Evolutionary conservation across 2,329 filamentous ascomycete species (phyloP).

Genomic region (Colletotrichum agaves): DNA sequence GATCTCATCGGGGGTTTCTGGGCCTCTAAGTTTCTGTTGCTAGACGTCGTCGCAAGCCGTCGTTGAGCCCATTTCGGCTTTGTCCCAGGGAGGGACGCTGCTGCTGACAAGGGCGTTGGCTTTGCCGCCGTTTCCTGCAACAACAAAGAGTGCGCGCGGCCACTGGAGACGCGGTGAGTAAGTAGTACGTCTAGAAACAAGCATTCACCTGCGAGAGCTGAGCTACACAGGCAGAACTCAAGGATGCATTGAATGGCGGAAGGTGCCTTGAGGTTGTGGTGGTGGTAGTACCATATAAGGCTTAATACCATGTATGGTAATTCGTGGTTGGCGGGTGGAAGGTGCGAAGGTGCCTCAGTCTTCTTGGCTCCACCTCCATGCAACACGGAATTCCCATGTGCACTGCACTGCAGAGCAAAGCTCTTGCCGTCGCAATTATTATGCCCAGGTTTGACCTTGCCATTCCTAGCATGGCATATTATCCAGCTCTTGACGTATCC

Average conservation of each 20-base stretch:
- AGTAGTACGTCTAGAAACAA: conserved; percentile 5
- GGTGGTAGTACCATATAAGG: too few relatives aligned
- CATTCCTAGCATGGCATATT: conserved; percentile 5
- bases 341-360: neutral
- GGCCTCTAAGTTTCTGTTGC: neutral
- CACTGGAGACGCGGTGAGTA: conserved; percentile 1
- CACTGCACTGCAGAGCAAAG: neutral
- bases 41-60: neutral
- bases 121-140: conserved; percentile 29
- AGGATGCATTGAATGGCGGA: neutral
- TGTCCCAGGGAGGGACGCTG: conserved; percentile 26
- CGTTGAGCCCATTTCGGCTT: neutral
- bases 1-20: conserved; percentile 11
- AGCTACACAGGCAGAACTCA: neutral
- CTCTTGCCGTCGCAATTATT: neutral
- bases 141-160: neutral
- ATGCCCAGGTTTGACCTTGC: neutral
- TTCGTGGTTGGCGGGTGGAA: neutral
- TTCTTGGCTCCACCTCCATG: neutral
- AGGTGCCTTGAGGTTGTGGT: neutral
- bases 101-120: conserved; percentile 12
- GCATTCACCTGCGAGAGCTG: conserved; percentile 25
- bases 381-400: neutral
- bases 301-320: too few relatives aligned
- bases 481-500: conserved; percentile 1